phyloP scores from a whole-genome alignment of 306 rosid species.

The Prunus campanulata region DNA sequence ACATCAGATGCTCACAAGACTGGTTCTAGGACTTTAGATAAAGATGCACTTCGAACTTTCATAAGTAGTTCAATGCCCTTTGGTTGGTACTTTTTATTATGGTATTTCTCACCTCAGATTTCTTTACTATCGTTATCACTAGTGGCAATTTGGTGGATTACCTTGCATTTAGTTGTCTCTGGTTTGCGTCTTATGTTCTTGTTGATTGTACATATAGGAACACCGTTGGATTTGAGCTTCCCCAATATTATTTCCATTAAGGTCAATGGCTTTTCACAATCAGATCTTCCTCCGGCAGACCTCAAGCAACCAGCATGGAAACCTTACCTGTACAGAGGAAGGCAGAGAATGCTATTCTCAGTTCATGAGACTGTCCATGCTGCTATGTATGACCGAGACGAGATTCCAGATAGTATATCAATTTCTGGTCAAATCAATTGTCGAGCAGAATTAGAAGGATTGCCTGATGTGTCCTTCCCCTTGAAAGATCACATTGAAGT shows the following conservation, averaged over 20 bases:
- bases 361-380: constrained; percentile 82
- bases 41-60: constrained; percentile 83
- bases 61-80: constrained; percentile 94
- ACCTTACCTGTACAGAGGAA: constrained; percentile 89
- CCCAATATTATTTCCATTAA: constrained; percentile 66
- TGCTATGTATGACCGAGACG: constrained; percentile 89
- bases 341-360: constrained; percentile 72
- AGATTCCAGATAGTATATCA: constrained; percentile 79
- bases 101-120: constrained; percentile 56
- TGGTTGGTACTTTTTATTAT: constrained; percentile 85
- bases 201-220: constrained; percentile 50
- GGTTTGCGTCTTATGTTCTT: constrained; percentile 17
- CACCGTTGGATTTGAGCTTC: constrained; percentile 88
- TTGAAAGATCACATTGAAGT: constrained; percentile 57
- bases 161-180: constrained; percentile 28
- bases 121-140: constrained; percentile 12
- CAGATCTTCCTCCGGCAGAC: constrained; percentile 79
- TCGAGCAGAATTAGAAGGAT: constrained; percentile 88
- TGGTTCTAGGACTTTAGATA: constrained; percentile 73
- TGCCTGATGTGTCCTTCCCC: constrained; percentile 95
- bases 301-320: constrained; percentile 99
- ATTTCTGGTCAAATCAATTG: constrained; percentile 91
- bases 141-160: constrained; percentile 15
- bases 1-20: constrained; percentile 58
- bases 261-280: constrained; percentile 76